Base-by-base conservation (phyloP, 148 eudicot species). In the Tetragonia tetragonoides region DNA sequence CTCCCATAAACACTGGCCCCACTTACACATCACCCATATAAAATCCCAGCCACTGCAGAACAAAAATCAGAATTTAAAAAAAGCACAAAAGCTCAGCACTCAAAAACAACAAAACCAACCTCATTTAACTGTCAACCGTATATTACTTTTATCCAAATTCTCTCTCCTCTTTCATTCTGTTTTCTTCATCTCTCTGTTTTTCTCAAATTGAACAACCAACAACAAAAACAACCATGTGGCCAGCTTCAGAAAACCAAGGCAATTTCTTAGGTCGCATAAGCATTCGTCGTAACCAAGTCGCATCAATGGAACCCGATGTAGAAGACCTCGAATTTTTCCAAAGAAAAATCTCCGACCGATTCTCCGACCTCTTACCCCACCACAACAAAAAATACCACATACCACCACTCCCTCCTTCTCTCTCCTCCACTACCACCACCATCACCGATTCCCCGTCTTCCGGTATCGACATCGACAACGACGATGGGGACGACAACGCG, bases 261-360 rank as follows among this genome's bases (percentile, higher is more conserved):
- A 87, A 95, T 10, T 92, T 94, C 92, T 83, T 94, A 39, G 89
- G 88, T 64, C 87, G 92, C 20, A 92, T 94, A 24, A 92, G 97
- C 82, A 89, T 89, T 78, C 97, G 98, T 1, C 90, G 97, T 3
- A 92, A 90, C 84, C 98, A 94, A 74, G 88, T 92, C 8, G 88
- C 81, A 2, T 82, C 91, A 1, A 84, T 87, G 88, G 98, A 93
- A 20, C 77, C 72, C 75, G 86, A 83, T 73, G 84, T 86, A 3
- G 95, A 88, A 37, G 93, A 90, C 77, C 87, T 92, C 37, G 97
- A 94, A 6, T 76, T 82, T 20, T 90, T 92, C 80, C 97, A 89
- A 40, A 86, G 84, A 6, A 86, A 87, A 78, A 88, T 92, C 78
- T 53, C 86, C 40, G 97, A 94, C 20, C 87, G 90, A 37, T 88